Evolutionary conservation across 2,329 filamentous ascomycete species (phyloP), one percentile per base, ranked within the genome.

Genomic region (Aspergillus sp.): DNA sequence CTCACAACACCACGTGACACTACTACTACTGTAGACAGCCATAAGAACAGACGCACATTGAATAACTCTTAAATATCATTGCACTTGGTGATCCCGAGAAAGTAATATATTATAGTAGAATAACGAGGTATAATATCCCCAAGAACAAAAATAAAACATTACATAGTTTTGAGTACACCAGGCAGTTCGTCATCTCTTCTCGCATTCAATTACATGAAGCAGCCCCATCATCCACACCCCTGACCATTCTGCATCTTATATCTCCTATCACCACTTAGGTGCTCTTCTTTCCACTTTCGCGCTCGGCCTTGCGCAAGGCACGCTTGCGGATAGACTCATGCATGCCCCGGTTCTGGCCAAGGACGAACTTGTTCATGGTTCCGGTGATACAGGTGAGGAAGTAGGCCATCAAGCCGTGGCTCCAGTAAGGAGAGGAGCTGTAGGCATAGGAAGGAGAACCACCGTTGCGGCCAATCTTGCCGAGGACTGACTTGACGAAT

Each of bases 381-480:
- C 82, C 83, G 32, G 78, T 65, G 40, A 85, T 73, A 29, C 73
- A 77, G 44, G 75, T 75, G 42, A 96, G 73, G 44, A 81, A 80
- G 85, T 88, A 96, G 52, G 91, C 84, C 82, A 96, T 86, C 42
- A 94, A 63, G 0, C 85, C 88, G 68, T 98, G 93, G 53, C 80
- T 86, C 90, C 90, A 97, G 74, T 85, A 96, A 0, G 93, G 94
- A 2, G 90, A 94, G 59, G 88, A 91, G 31, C 88, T 95, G 68
- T 86, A 85, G 5, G 86, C 82, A 45, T 89, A 86, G 9, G 80
- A 79, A 62, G 94, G 88, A 56, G 86, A 88, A 39, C 86, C 82
- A 48, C 88, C 87, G 44, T 79, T 81, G 38, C 82, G 71, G 7
- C 91, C 91, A 58, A 98, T 78, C 75, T 93, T 95, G 51, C 78